Evolutionary conservation across 2,329 filamentous ascomycete genomes (phyloP).

Genomic region (Colletotrichum liriopes): DNA sequence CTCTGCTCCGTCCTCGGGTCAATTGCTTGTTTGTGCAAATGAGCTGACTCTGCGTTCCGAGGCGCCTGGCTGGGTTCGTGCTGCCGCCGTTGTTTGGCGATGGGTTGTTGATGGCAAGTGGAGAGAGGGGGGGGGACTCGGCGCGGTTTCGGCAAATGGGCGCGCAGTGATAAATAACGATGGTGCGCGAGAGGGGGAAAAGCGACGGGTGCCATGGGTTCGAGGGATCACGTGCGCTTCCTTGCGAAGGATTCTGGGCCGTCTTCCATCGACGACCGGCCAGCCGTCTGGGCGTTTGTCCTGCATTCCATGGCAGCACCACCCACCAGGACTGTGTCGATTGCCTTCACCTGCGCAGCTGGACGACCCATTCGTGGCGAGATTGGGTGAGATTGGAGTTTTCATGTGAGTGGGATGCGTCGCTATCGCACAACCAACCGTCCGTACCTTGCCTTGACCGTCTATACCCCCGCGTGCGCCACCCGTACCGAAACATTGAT

Average conservation of each 20-base stretch:
- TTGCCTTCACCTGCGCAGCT: no score
- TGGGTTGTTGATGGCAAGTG: conserved; percentile 31
- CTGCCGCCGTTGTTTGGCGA: conserved; percentile 1
- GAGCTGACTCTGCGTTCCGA: conserved; percentile 23
- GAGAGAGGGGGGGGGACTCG: conserved; percentile 24
- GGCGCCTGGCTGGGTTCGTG: not conserved
- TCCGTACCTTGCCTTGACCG: not conserved
- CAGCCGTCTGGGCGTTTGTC: not conserved
- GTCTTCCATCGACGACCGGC: no score
- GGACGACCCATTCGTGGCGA: not conserved
- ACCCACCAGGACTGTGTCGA: not conserved
- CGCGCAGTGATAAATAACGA: conserved; percentile 15
- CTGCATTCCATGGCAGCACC: not conserved
- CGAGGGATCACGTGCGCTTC: conserved; percentile 32
- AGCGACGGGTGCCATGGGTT: conserved; percentile 3
- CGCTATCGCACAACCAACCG: not conserved
- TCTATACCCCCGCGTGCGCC: not conserved
- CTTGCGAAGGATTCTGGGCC: not conserved
- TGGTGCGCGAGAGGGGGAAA: not conserved
- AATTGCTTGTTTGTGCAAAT: conserved; percentile 7
- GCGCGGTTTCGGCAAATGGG: conserved; percentile 40
- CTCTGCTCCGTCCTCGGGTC: not conserved
- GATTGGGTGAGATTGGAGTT: not conserved
- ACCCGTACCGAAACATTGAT: not conserved
- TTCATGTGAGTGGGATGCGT: conserved; percentile 13